Percentiles rank a stretch among this genome's conserved stretches.
Conservation (phyloP, 805 yeast species). For the Candida ponderosae region DNA sequence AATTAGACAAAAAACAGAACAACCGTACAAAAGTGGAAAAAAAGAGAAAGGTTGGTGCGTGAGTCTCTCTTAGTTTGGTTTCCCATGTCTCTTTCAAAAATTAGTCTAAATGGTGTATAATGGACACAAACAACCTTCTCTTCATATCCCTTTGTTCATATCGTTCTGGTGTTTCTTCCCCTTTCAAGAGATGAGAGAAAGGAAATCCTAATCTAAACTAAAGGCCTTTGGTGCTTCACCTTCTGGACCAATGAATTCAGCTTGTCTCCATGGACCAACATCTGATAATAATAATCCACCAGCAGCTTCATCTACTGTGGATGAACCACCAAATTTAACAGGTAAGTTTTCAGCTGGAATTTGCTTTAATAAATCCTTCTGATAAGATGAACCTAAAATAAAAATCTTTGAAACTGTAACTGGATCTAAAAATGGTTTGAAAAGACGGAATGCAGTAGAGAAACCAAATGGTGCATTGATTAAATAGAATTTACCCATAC, state of each 20-base stretch:
- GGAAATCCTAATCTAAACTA: conserved; percentile 4
- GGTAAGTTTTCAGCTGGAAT: conserved; percentile 93
- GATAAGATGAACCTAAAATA: conserved; percentile 74
- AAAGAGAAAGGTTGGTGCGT: too few species aligned
- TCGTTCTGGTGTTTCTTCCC: too few species aligned
- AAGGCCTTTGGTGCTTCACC: conserved; percentile 79
- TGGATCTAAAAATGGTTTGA: conserved; percentile 94
- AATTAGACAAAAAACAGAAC: too few species aligned
- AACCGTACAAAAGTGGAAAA: too few species aligned
- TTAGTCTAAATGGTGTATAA: too few species aligned
- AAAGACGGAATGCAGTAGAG: conserved; percentile 83
- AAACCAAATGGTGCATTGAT: conserved; percentile 98
- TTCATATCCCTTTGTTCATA: too few species aligned
- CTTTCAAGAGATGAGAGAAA: too few species aligned
- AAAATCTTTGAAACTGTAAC: conserved; percentile 94
- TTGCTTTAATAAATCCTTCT: conserved; percentile 80
- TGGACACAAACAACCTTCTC: too few species aligned
- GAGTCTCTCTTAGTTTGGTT: too few species aligned
- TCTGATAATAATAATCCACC: conserved; percentile 86
- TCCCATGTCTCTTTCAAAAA: too few species aligned
- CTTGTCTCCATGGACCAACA: conserved; percentile 96
- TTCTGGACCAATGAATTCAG: conserved; percentile 84
- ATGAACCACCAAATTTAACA: conserved; percentile 78
- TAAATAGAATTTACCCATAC: conserved; percentile 96
- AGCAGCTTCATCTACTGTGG: conserved; percentile 54